Evolutionary conservation across 306 rosid species (phyloP).

Genomic region (Crotalaria pallida): DNA sequence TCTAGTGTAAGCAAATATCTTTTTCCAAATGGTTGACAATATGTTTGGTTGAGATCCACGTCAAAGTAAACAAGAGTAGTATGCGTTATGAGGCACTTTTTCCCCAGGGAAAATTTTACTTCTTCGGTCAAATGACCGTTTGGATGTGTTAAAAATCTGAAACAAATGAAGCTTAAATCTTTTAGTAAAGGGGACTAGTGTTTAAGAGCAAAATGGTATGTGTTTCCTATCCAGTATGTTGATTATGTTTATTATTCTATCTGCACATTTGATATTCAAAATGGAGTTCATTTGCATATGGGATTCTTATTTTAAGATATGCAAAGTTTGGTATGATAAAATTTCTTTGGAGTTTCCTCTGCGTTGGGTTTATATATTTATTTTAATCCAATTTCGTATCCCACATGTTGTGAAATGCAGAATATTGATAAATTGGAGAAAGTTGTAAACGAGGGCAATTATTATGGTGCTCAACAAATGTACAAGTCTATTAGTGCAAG

Average conservation of each 20-base stretch:
- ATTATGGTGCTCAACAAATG: slow-evolving; percentile 97
- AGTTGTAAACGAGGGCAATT: slow-evolving; percentile 63
- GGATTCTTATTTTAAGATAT: neutral
- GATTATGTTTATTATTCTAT: neutral
- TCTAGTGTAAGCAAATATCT: neutral
- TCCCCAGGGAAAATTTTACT: neutral
- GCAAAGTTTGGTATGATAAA: neutral
- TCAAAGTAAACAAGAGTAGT: no score
- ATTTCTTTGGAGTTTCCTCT: neutral
- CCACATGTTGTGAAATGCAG: slow-evolving; percentile 41
- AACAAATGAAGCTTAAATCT: neutral
- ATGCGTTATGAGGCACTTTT: neutral
- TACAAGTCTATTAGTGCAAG: slow-evolving; percentile 89
- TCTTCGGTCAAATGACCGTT: neutral
- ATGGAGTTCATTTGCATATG: neutral
- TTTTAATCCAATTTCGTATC: neutral
- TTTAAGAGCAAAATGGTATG: neutral
- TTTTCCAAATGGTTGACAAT: neutral
- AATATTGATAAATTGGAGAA: slow-evolving; percentile 73
- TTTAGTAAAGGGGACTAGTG: neutral
- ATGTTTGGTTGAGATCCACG: no score
- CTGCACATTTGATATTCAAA: neutral
- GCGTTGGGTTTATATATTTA: neutral
- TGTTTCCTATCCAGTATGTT: neutral
- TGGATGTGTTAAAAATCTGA: neutral